phyloP scores from a whole-genome alignment of 2,329 filamentous ascomycete genomes.

The Aspergillus ochraceus region DNA sequence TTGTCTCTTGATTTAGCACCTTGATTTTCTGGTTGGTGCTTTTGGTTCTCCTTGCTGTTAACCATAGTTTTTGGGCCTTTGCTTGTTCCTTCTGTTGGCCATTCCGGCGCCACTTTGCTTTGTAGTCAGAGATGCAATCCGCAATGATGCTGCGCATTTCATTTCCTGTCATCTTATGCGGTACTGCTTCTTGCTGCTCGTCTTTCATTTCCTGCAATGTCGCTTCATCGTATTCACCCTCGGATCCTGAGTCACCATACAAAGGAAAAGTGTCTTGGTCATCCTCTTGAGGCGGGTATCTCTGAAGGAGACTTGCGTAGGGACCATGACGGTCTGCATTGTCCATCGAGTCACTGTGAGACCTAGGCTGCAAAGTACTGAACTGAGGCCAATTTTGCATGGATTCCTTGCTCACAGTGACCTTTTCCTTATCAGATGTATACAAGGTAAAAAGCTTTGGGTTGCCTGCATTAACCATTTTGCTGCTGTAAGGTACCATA shows the following conservation, averaged over 20 bases:
- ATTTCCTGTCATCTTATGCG: constrained; percentile 31
- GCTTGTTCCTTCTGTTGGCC: constrained; percentile 57
- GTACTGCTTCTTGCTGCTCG: constrained; percentile 38
- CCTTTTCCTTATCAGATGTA: constrained; percentile 23
- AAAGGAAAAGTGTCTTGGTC: constrained; percentile 49
- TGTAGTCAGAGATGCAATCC: constrained; percentile 52
- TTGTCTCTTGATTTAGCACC: constrained; percentile 44
- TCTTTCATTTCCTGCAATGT: constrained; percentile 63
- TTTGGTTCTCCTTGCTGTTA: constrained; percentile 48
- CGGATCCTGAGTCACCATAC: constrained; percentile 57
- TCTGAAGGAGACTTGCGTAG: constrained; percentile 40
- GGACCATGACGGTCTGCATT: constrained; percentile 15
- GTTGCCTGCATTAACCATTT: constrained; percentile 8
- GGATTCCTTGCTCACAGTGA: constrained; percentile 28
- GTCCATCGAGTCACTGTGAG: background rate
- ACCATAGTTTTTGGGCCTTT: constrained; percentile 65
- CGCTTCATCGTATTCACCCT: constrained; percentile 58
- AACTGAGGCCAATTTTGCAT: constrained; percentile 31
- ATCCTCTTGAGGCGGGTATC: constrained; percentile 42
- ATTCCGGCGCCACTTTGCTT: constrained; percentile 57
- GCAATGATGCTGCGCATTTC: constrained; percentile 57
- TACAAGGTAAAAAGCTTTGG: constrained; percentile 31
- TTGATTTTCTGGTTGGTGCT: constrained; percentile 46
- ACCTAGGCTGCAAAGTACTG: background rate
- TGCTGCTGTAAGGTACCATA: constrained; percentile 28